Conservation (phyloP, 805 yeast genomes). For the Kuraishia piskuri region DNA sequence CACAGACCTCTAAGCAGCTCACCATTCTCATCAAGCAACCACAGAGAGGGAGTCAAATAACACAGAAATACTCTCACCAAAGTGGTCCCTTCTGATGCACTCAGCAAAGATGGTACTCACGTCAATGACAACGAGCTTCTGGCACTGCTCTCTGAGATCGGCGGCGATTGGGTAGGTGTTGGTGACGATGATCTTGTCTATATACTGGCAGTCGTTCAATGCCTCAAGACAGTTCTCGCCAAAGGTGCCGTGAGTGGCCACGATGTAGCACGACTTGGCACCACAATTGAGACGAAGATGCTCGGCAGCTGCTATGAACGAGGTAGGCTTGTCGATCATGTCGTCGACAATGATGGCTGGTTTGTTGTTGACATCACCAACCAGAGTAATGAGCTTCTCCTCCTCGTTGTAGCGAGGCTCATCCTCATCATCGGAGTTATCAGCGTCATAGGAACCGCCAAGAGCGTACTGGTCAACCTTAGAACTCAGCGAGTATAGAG, state of each 20-base stretch:
- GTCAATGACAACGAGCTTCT: constrained; percentile 80
- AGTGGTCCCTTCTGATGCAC: constrained; percentile 97
- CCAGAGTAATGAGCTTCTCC: constrained; percentile 90
- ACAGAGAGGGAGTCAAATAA: constrained; percentile 81
- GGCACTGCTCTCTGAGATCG: constrained; percentile 44
- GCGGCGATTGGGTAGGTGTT: constrained; percentile 88
- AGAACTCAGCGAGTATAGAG: neutral
- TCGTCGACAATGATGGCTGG: constrained; percentile 94
- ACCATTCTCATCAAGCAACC: constrained; percentile 17
- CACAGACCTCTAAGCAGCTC: too few relatives aligned
- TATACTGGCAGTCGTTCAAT: constrained; percentile 68
- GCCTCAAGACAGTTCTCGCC: constrained; percentile 79
- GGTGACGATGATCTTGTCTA: constrained; percentile 90
- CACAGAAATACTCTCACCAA: constrained; percentile 94
- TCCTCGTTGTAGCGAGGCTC: constrained; percentile 50
- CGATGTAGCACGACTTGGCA: constrained; percentile 80
- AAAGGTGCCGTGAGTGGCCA: constrained; percentile 95
- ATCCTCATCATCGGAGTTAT: constrained; percentile 84
- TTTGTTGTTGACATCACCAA: constrained; percentile 88
- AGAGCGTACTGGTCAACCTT: constrained; percentile 41
- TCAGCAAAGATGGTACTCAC: constrained; percentile 95
- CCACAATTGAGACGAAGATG: constrained; percentile 95
- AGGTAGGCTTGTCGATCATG: constrained; percentile 91
- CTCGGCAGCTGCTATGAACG: constrained; percentile 96
- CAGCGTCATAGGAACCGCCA: constrained; percentile 76